Conservation (phyloP, 2,329 filamentous ascomycete species). For the Lasiodiplodia sp. region DNA sequence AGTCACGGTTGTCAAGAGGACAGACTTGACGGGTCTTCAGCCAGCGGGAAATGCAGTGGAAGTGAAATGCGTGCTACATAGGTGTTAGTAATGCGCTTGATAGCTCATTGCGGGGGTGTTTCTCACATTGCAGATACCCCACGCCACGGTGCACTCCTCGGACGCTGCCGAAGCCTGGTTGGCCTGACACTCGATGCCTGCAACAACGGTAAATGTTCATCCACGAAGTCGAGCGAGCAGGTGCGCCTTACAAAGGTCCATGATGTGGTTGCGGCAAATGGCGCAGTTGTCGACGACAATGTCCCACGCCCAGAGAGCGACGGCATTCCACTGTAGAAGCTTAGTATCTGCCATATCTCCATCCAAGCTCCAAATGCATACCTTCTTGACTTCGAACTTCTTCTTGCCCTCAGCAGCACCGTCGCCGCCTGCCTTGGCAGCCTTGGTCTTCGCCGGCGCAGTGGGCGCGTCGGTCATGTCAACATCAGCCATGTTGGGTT, state of each 20-base stretch:
- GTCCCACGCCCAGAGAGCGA: constrained; percentile 98
- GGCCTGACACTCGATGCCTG: constrained; percentile 96
- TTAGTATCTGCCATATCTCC: background rate
- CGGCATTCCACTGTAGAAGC: constrained; percentile 87
- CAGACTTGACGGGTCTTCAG: constrained; percentile 99
- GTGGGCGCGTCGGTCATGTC: constrained; percentile 89
- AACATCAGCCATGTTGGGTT: constrained; percentile 80
- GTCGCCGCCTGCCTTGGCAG: constrained; percentile 58
- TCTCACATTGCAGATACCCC: constrained; percentile 98
- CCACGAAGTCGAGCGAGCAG: constrained; percentile 18
- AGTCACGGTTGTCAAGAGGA: constrained; percentile 95
- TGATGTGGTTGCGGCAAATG: constrained; percentile 99
- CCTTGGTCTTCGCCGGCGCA: constrained; percentile 59
- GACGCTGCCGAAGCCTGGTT: constrained; percentile 97
- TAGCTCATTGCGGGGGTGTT: background rate
- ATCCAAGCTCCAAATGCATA: constrained; percentile 47
- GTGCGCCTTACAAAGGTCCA: constrained; percentile 83
- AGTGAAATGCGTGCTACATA: constrained; percentile 93
- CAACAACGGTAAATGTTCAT: constrained; percentile 30
- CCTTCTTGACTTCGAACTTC: constrained; percentile 99
- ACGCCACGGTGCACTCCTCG: constrained; percentile 97
- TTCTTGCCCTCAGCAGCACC: constrained; percentile 70
- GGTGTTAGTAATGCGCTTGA: constrained; percentile 6
- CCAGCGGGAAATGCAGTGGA: constrained; percentile 99
- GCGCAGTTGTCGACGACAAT: constrained; percentile 99